Percentiles rank a stretch among this genome's conserved stretches.
phyloP scores from a whole-genome alignment of 495 filamentous ascomycete genomes.

The Talaromyces trachyspermus region DNA sequence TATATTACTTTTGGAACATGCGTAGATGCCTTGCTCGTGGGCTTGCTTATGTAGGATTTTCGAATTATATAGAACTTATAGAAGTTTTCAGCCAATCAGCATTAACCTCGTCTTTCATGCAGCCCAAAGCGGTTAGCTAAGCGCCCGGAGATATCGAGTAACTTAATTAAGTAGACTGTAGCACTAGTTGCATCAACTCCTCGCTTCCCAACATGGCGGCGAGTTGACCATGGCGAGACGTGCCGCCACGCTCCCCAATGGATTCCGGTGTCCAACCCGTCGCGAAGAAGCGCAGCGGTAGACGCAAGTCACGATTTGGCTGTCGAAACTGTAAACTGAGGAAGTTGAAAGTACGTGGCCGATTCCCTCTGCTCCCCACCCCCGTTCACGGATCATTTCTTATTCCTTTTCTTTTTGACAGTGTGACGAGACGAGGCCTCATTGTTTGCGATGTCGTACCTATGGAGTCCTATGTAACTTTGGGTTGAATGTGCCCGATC shows the following conservation, averaged over 20 bases:
- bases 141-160: too few relatives aligned
- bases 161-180: background rate
- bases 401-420: slow-evolving; percentile 10
- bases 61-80: background rate
- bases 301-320: slow-evolving; percentile 31
- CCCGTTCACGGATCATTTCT: slow-evolving; percentile 10
- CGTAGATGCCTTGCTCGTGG: too few relatives aligned
- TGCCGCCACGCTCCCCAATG: too few relatives aligned
- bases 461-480: slow-evolving; percentile 41
- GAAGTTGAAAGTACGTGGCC: slow-evolving; percentile 40
- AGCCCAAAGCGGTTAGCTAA: too few relatives aligned
- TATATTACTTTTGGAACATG: too few relatives aligned
- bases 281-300: too few relatives aligned
- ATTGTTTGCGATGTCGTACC: slow-evolving; percentile 35
- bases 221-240: too few relatives aligned
- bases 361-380: background rate
- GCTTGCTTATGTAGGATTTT: too few relatives aligned
- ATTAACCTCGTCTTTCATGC: background rate
- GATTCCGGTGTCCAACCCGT: too few relatives aligned
- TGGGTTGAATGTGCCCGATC: slow-evolving; percentile 26
- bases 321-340: slow-evolving; percentile 44
- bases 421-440: slow-evolving; percentile 40
- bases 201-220: background rate
- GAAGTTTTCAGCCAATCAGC: background rate
- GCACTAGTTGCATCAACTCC: background rate